These are phyloP conservation scores for Botryotinia globosa DNA, from an alignment of 2,329 filamentous ascomycete genomes.

Conservation along the genomic window DNA sequence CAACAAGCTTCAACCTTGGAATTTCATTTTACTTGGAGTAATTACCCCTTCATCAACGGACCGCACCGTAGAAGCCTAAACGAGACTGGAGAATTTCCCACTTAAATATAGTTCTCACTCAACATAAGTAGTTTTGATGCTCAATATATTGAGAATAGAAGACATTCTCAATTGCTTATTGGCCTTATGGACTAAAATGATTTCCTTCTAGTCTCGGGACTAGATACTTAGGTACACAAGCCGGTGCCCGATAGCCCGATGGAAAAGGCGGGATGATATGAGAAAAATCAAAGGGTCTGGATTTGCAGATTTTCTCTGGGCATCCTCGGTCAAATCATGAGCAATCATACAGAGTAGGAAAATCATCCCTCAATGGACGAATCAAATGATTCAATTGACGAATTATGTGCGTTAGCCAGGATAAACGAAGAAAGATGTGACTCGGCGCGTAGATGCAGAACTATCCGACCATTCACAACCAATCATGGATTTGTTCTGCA, in stretches of 20 bases:
- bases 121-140: not conserved
- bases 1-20: constrained; percentile 9
- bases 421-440: constrained; percentile 11
- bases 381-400: constrained; percentile 24
- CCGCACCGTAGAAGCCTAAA: constrained; percentile 8
- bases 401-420: constrained; percentile 26
- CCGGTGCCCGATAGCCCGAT: constrained; percentile 12
- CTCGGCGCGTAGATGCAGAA: constrained; percentile 32
- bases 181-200: not conserved
- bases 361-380: constrained; percentile 1
- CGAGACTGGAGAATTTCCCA: not conserved
- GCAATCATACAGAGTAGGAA: not conserved
- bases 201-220: constrained; percentile 4
- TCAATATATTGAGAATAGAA: not conserved
- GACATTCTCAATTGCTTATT: constrained; percentile 2
- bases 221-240: not conserved
- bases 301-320: constrained; percentile 7
- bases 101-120: not conserved
- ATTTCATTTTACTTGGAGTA: not conserved
- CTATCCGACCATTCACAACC: constrained; percentile 21
- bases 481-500: constrained; percentile 24
- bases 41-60: constrained; percentile 16
- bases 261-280: constrained; percentile 10
- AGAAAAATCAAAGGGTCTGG: constrained; percentile 4
- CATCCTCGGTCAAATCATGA: constrained; percentile 11